Evolutionary conservation across 352 stramenopile species (phyloP).

Genomic region (Phytophthora europaea): DNA sequence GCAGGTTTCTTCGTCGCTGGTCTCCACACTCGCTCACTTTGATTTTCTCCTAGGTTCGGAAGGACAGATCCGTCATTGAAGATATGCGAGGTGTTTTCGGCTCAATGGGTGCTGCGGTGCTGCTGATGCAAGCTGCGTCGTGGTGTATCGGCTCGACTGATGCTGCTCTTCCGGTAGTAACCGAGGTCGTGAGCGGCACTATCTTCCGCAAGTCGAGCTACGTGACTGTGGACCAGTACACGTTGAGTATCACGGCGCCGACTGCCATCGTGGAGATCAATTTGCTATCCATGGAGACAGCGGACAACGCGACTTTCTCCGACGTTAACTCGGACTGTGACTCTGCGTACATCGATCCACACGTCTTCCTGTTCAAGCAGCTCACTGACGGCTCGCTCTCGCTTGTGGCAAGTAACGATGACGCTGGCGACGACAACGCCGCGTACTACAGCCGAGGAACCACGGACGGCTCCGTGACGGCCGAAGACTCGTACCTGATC

Average conservation of each 20-base stretch:
- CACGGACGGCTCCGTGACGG: constrained; percentile 61
- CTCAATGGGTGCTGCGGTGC: constrained; percentile 14
- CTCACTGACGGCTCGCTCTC: constrained; percentile 35
- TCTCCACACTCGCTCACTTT: constrained; percentile 15
- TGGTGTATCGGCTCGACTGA: constrained; percentile 11
- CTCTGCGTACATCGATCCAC: constrained; percentile 78
- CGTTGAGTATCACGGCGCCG: constrained; percentile 46
- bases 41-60: neutral
- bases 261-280: constrained; percentile 71
- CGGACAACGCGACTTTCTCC: constrained; percentile 39
- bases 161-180: constrained; percentile 43
- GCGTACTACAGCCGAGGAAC: constrained; percentile 41
- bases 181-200: constrained; percentile 57
- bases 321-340: constrained; percentile 82
- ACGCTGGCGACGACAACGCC: constrained; percentile 68
- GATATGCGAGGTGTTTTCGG: constrained; percentile 30
- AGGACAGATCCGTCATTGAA: neutral
- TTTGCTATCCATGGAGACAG: constrained; percentile 72
- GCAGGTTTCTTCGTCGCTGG: neutral
- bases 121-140: constrained; percentile 27
- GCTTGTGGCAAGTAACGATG: constrained; percentile 70
- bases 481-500: constrained; percentile 75
- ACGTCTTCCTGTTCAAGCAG: constrained; percentile 61
- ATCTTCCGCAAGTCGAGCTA: constrained; percentile 64
- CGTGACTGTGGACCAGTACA: constrained; percentile 76